Evolutionary conservation across 306 rosid species (phyloP), one percentile per base, ranked within the genome.

Genomic region (Gillenia trifoliata): DNA sequence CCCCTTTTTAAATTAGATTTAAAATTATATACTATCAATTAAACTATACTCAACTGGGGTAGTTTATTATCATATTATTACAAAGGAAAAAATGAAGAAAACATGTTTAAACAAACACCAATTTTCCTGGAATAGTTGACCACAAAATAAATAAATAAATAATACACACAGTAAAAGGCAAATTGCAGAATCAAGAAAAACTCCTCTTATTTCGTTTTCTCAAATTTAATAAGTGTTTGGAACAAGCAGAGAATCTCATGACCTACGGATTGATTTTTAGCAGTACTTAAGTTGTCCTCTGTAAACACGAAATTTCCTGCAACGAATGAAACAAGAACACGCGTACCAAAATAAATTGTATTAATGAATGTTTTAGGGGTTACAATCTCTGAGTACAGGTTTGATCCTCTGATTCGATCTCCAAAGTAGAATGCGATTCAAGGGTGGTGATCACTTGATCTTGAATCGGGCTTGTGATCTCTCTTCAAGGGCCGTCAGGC

Each of bases 81-180:
- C 13, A 40, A 38, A 23, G 33, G 12, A 23, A 66, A 66, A 30
- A 41, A 12, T 1, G 20, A 13, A 22, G 52, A 6, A 66, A 66
- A 41, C 22, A 66, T 66, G 71, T 41, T 40, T 66, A 66, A 66
- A 30, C 73, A 69, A 69, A 49, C 50, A 50, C 43, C 45, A 50
- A 19, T 28, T 31, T 69, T 70, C 29, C 56, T 49, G 74, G 47
- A 17, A 26, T 50, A 11, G 61, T 50, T 70, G 47, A 29, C 29
- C 63, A 33, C 29, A 30, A 49, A 69, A 47, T 5, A 41, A 66
- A 23, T 22, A 63, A 17, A 31, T 19, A 11, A 65, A 7, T 2
- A 6, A 38, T 4, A 1, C 4, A 31, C 34, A 5, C 40, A 28
- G 60, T 49, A 5, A 43, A 12, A 30, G 34, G 50, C 65, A 71